These are phyloP conservation scores for Phytophthora pisi DNA, from an alignment of 352 stramenopile genomes.

Conservation along the genomic window DNA sequence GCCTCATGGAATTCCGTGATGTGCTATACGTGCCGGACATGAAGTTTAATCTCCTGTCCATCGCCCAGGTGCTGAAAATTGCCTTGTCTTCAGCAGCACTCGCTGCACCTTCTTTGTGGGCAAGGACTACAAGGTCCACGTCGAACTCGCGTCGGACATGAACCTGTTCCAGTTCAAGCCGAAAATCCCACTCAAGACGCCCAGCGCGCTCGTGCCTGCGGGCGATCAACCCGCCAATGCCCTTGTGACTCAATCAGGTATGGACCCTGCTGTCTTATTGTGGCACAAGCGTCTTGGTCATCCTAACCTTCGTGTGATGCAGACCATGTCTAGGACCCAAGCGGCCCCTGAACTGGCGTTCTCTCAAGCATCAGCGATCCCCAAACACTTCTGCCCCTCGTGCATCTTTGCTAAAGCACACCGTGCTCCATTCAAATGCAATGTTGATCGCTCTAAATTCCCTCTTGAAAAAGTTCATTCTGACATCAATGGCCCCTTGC, in stretches of 20 bases:
- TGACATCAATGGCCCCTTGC: conserved; percentile 7
- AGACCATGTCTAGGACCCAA: conserved; percentile 15
- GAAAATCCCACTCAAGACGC: conserved; percentile 7
- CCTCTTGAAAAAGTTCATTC: conserved; percentile 6
- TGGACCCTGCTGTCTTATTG: conserved; percentile 10
- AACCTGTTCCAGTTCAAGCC: conserved; percentile 11
- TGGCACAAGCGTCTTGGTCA: conserved; percentile 15
- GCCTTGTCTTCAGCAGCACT: conserved; percentile 3
- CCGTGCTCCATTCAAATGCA: conserved; percentile 13
- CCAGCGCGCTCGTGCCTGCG: conserved; percentile 2
- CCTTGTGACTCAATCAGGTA: conserved; percentile 14
- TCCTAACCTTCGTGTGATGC: conserved; percentile 17
- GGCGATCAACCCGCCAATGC: conserved; percentile 5
- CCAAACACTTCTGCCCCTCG: conserved; percentile 4
- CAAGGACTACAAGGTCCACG: conserved; percentile 6
- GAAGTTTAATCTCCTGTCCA: conserved; percentile 20
- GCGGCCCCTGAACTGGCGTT: conserved; percentile 8
- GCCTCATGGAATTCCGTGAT: conserved; percentile 1
- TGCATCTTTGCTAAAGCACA: conserved; percentile 17
- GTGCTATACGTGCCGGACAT: conserved; percentile 10
- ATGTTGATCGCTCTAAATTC: conserved; percentile 5
- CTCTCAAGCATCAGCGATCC: conserved; percentile 11
- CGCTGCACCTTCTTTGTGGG: conserved; percentile 4
- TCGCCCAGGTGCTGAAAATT: conserved; percentile 1
- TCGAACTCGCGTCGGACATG: background rate